phyloP scores from a whole-genome alignment of 441 rosid genomes.

The Mallotus japonicus region DNA sequence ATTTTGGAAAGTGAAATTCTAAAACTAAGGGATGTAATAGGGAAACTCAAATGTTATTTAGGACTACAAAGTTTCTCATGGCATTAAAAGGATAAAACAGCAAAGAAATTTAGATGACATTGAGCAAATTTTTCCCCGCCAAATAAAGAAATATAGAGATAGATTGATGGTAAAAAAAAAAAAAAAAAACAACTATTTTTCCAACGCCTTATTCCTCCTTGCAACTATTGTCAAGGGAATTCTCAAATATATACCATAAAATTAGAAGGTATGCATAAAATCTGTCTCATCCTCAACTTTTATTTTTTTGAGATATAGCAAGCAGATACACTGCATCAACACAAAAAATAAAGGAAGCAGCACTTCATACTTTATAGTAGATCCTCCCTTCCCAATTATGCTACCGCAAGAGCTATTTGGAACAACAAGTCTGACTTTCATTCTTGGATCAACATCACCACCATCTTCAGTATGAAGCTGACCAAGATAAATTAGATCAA shows the following conservation, averaged over 20 bases:
- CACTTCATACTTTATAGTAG: conserved; percentile 82
- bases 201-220: not conserved
- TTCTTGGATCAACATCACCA: conserved; percentile 71
- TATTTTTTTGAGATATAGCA: conserved; percentile 9
- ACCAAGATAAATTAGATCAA: conserved; percentile 24
- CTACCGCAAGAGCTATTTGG: conserved; percentile 97
- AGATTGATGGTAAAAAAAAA: not conserved
- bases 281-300: conserved; percentile 4
- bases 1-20: not conserved
- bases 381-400: conserved; percentile 98
- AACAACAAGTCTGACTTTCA: conserved; percentile 84
- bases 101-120: not conserved
- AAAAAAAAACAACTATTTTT: not conserved
- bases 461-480: conserved; percentile 80
- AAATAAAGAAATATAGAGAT: not conserved
- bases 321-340: conserved; percentile 19
- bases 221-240: conserved; percentile 3
- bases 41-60: not conserved
- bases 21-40: not conserved
- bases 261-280: not conserved
- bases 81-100: not conserved
- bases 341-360: conserved; percentile 26
- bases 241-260: not conserved
- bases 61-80: not conserved
- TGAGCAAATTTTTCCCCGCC: not conserved